Conservation (phyloP, 306 rosid species). For the Betula pendula region DNA sequence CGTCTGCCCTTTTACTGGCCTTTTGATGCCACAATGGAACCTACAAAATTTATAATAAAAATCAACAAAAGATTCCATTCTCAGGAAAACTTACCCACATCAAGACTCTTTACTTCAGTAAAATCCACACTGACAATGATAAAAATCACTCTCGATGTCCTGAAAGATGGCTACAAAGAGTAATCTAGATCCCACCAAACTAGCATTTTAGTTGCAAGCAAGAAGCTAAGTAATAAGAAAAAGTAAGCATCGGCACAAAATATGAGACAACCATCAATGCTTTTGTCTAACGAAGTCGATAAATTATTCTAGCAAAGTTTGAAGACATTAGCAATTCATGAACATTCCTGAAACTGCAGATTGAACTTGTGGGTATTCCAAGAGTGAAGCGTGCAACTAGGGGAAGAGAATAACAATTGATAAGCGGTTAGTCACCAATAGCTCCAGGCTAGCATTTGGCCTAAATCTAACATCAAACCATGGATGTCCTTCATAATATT, state of each 20-base stretch:
- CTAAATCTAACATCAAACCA: neutral
- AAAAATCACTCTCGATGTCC: neutral
- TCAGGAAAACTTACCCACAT: neutral
- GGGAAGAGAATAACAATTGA: neutral
- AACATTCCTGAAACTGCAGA: neutral
- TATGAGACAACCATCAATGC: neutral
- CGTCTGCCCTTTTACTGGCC: constrained; percentile 75
- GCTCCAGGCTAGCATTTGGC: neutral
- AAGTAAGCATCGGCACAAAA: neutral
- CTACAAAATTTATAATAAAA: constrained; percentile 37
- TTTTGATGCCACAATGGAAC: constrained; percentile 84
- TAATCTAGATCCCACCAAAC: neutral
- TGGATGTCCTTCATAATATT: neutral
- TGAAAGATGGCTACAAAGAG: neutral
- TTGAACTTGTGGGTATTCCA: neutral
- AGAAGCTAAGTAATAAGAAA: neutral
- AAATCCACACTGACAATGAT: neutral
- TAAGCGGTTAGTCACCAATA: neutral
- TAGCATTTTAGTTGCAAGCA: neutral
- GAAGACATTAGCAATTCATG: neutral
- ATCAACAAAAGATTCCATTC: neutral
- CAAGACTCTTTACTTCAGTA: neutral
- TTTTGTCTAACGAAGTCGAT: neutral
- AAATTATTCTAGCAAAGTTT: neutral
- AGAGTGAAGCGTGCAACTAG: neutral